Evolutionary conservation across 2,329 filamentous ascomycete genomes (phyloP).

Genomic region (Fusarium tanahbumbuense): DNA sequence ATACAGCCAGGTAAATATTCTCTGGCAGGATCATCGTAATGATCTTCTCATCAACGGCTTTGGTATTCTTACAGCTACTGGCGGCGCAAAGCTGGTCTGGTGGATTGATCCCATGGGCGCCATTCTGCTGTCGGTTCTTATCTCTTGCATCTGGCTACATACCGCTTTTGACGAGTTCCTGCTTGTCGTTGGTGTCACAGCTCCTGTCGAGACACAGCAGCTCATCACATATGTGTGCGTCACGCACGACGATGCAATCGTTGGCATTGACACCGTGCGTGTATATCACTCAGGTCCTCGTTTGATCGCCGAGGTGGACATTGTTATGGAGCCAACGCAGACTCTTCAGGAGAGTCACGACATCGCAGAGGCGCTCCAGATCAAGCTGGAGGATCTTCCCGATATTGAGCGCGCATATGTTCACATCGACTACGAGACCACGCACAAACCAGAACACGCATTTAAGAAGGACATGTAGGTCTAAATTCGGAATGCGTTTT

Average conservation of each 20-base stretch:
- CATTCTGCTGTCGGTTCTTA: conserved; percentile 81
- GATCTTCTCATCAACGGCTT: conserved; percentile 97
- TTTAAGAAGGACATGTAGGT: conserved; percentile 70
- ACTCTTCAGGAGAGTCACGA: conserved; percentile 86
- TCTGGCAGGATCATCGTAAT: conserved; percentile 98
- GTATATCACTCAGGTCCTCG: conserved; percentile 91
- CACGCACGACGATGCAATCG: conserved; percentile 85
- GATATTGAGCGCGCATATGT: conserved; percentile 95
- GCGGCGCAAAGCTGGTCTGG: conserved; percentile 88
- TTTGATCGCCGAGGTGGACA: conserved; percentile 93
- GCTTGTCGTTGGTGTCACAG: conserved; percentile 88
- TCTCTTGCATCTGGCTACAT: conserved; percentile 82
- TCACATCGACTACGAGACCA: conserved; percentile 97
- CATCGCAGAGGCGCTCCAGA: conserved; percentile 91
- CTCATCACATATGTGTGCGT: conserved; percentile 93
- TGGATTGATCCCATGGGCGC: conserved; percentile 96
- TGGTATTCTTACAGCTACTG: conserved; percentile 90
- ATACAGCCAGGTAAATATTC: conserved; percentile 89
- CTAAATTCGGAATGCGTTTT: conserved; percentile 17
- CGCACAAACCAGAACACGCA: conserved; percentile 87
- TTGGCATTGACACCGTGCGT: conserved; percentile 92
- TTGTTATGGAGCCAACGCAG: conserved; percentile 86
- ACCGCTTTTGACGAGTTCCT: conserved; percentile 92
- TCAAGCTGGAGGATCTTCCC: conserved; percentile 90
- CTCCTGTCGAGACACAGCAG: conserved; percentile 86